Evolutionary conservation across 176 grass and related monocot genomes (phyloP), one percentile per base, ranked within the genome.

Genomic region (Guadua angustifolia): DNA sequence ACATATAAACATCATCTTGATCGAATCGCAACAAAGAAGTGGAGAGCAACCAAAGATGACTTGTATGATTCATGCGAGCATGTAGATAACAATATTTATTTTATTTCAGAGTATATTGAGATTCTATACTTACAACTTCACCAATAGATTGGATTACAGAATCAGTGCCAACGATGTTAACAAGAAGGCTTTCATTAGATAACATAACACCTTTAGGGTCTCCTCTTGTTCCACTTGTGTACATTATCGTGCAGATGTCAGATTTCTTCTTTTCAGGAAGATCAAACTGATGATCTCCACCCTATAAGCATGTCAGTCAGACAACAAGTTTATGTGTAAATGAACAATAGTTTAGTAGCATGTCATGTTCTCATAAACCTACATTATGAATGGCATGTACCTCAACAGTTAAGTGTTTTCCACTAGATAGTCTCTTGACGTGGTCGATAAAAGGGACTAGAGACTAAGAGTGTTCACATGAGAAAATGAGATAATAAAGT

Each of bases 211-310:
- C 95, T 86, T 98, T 98, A 46, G 95, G 95, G 36, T 98, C 93
- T 70, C 95, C 95, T 55, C 93, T 98, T 71, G 95, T 98, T 76
- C 95, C 93, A 13, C 95, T 98, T 50, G 95, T 98, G 84, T 98
- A 98, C 95, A 98, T 98, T 82, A 95, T 90, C 0, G 87, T 95
- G 61, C 88, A 95, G 55, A 98, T 90, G 77, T 98, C 95, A 16
- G 91, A 85, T 82, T 73, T 95, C 60, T 93, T 92, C 79, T 91
- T 86, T 88, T 86, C 87, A 51, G 91, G 95, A 69, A 98, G 87
- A 91, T 93, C 77, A 93, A 91, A 77, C 51, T 90, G 78, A 81
- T 85, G 68, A 36, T 43, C 73, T 29, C 81, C 79, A 81, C 93
- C 92, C 95, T 98, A 74, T 10, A 83, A 63, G 18, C n/a, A 81